These are phyloP conservation scores for Aplosporella prunicola DNA, from an alignment of 2,329 filamentous ascomycete genomes.

Conservation along the genomic window DNA sequence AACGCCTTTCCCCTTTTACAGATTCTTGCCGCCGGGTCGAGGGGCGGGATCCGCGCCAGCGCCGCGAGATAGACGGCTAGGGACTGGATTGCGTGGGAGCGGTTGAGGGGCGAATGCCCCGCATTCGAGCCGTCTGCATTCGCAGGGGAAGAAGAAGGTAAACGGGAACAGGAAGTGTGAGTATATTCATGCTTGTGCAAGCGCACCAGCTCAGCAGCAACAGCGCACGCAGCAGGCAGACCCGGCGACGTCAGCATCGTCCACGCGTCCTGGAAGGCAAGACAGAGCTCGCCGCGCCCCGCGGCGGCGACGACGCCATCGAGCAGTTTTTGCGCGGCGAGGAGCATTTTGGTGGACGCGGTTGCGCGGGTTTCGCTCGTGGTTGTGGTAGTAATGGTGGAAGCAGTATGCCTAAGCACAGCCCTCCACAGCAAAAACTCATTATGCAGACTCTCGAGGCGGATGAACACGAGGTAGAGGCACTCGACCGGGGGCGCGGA, in stretches of 20 bases:
- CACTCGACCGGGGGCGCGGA: slow-evolving; percentile 30
- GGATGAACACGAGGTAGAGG: slow-evolving; percentile 35
- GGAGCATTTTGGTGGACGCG: slow-evolving; percentile 25
- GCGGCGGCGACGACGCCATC: slow-evolving; percentile 27
- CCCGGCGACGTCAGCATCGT: slow-evolving; percentile 29
- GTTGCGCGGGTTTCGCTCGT: too few relatives aligned
- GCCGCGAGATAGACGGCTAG: slow-evolving; percentile 37
- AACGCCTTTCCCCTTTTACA: too few relatives aligned
- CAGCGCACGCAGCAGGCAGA: slow-evolving; percentile 33
- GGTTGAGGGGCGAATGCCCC: slow-evolving; percentile 30
- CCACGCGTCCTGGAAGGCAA: slow-evolving; percentile 35
- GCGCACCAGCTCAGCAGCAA: slow-evolving; percentile 35
- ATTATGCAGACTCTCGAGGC: slow-evolving; percentile 46
- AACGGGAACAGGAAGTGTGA: slow-evolving; percentile 12
- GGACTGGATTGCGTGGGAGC: slow-evolving; percentile 37
- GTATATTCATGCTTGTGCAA: slow-evolving; percentile 23
- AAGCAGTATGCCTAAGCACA: slow-evolving; percentile 43
- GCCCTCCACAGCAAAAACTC: slow-evolving; percentile 51
- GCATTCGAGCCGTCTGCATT: too few relatives aligned
- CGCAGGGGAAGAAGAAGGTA: too few relatives aligned
- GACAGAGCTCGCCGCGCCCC: slow-evolving; percentile 30
- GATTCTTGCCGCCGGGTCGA: too few relatives aligned
- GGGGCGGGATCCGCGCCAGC: too few relatives aligned
- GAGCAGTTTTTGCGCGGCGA: slow-evolving; percentile 30
- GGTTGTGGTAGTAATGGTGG: too few relatives aligned